Percentiles rank a stretch among this genome's conserved stretches.
Conservation (phyloP, 2,329 filamentous ascomycete genomes). For the Trichoderma atrobrunneum region DNA sequence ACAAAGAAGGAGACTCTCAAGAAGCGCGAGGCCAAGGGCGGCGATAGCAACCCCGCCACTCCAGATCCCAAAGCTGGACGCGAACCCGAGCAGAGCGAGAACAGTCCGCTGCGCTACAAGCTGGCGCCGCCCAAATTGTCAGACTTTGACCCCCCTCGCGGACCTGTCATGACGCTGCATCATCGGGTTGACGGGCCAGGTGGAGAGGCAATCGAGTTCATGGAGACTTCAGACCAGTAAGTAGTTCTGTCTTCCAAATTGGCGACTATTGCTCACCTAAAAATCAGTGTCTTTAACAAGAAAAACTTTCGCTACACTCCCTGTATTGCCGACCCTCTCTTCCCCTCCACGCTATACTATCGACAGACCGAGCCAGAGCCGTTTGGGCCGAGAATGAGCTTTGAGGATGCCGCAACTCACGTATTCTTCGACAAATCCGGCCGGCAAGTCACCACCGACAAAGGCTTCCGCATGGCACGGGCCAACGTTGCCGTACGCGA, state of each 20-base stretch:
- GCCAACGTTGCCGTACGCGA: conserved; percentile 89
- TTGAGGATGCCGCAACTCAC: conserved; percentile 84
- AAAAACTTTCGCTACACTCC: conserved; percentile 83
- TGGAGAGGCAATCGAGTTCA: conserved; percentile 54
- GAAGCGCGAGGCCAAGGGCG: conserved; percentile 63
- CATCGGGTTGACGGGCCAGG: conserved; percentile 51
- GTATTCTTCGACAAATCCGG: conserved; percentile 78
- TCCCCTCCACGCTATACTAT: conserved; percentile 84
- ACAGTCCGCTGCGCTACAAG: conserved; percentile 59
- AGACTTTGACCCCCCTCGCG: conserved; percentile 60
- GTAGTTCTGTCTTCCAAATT: conserved; percentile 26
- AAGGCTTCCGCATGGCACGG: conserved; percentile 86
- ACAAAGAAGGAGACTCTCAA: conserved; percentile 66
- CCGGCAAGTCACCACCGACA: conserved; percentile 79
- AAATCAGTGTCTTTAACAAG: conserved; percentile 55
- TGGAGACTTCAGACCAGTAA: conserved; percentile 64
- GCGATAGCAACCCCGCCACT: conserved; percentile 53
- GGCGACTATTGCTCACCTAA: not conserved
- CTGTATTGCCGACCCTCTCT: conserved; percentile 84
- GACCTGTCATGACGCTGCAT: conserved; percentile 55
- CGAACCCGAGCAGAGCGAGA: conserved; percentile 42
- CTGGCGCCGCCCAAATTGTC: conserved; percentile 60
- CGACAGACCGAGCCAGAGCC: conserved; percentile 84
- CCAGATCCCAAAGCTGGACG: conserved; percentile 51
- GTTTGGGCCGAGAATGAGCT: conserved; percentile 80